These are phyloP conservation scores for Akebia trifoliata DNA, from an alignment of 164 flowering plant genomes.

Conservation along the genomic window DNA sequence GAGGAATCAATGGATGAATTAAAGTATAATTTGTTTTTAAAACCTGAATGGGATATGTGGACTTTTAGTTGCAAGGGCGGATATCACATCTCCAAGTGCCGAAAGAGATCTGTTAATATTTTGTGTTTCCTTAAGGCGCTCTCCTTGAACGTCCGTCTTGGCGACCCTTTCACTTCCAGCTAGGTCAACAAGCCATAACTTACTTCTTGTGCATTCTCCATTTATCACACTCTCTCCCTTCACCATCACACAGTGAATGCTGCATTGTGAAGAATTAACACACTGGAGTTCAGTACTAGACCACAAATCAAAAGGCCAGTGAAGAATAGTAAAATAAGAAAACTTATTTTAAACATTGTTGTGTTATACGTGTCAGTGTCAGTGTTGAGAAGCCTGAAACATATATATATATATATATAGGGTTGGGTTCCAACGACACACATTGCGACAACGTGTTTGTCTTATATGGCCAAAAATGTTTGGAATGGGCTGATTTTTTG, in stretches of 20 bases:
- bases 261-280: slow-evolving; percentile 29
- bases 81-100: slow-evolving; percentile 98
- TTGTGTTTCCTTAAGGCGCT: slow-evolving; percentile 88
- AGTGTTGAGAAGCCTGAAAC: too few relatives aligned
- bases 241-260: slow-evolving; percentile 96
- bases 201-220: slow-evolving; percentile 93
- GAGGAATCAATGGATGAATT: not conserved
- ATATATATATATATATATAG: too few relatives aligned
- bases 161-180: slow-evolving; percentile 98
- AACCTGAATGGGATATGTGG: slow-evolving; percentile 94
- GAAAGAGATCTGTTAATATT: slow-evolving; percentile 91
- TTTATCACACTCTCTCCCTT: slow-evolving; percentile 80
- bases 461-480: too few relatives aligned
- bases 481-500: too few relatives aligned
- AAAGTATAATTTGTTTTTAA: slow-evolving; percentile 1
- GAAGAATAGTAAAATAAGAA: too few relatives aligned
- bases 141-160: slow-evolving; percentile 95
- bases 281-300: slow-evolving; percentile 12
- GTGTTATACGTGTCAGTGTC: too few relatives aligned
- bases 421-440: too few relatives aligned
- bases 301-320: too few relatives aligned
- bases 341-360: too few relatives aligned
- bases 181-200: slow-evolving; percentile 90
- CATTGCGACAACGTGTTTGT: too few relatives aligned
- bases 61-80: slow-evolving; percentile 86